phyloP scores from a whole-genome alignment of 2,329 filamentous ascomycete genomes.

The Metarhizium guizhouense region DNA sequence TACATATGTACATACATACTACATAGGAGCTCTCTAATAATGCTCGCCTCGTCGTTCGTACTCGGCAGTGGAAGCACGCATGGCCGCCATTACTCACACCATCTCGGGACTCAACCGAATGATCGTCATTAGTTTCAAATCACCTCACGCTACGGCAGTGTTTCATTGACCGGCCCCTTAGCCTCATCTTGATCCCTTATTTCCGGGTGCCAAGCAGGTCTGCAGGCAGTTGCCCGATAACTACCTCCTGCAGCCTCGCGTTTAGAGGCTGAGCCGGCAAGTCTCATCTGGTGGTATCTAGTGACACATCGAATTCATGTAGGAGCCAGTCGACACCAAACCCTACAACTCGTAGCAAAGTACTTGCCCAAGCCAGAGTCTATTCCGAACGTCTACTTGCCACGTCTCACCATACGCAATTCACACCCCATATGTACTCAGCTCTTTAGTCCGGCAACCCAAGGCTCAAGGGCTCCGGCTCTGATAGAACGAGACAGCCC shows the following conservation, averaged over 20 bases:
- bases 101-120: not conserved
- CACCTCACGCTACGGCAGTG: not conserved
- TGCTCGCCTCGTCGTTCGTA: not conserved
- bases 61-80: not conserved
- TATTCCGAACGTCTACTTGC: not conserved
- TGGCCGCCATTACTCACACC: not conserved
- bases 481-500: conserved; percentile 49
- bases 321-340: not conserved
- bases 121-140: not conserved
- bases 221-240: not conserved
- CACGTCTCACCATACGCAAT: not conserved
- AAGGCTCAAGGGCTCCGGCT: conserved; percentile 49
- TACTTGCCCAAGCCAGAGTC: too few relatives aligned
- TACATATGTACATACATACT: too few relatives aligned
- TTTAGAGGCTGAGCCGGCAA: not conserved
- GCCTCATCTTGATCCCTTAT: not conserved
- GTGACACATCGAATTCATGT: not conserved
- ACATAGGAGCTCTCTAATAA: too few relatives aligned
- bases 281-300: not conserved
- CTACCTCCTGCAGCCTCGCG: not conserved
- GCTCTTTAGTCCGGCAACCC: conserved; percentile 54
- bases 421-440: conserved; percentile 40
- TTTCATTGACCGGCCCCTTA: not conserved
- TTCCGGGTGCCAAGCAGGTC: not conserved
- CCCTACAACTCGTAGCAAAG: too few relatives aligned